A percentile compares a stretch with the other conserved stretches of the same genome.
phyloP scores from a whole-genome alignment of 1,284 basidiomycete genomes.

The Sphagnurus paluster region DNA sequence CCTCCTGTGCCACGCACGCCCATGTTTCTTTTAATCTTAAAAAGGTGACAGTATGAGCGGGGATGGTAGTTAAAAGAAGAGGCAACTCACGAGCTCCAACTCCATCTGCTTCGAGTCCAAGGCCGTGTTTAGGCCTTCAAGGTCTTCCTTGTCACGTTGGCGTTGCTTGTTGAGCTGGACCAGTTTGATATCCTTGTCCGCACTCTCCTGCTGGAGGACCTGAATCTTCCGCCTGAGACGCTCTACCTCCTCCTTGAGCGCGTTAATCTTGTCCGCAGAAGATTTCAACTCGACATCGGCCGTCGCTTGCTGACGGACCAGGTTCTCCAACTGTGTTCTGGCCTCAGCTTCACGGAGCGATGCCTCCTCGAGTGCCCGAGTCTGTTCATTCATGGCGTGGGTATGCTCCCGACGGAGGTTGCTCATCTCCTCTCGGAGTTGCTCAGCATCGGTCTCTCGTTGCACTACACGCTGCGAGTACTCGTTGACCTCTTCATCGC shows the following conservation, averaged over 20 bases:
- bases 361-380: constrained; percentile 49
- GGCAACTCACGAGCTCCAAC: constrained; percentile 75
- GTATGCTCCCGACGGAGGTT: constrained; percentile 55
- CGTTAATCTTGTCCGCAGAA: constrained; percentile 47
- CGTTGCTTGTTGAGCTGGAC: constrained; percentile 71
- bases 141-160: constrained; percentile 72
- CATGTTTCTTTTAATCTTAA: constrained; percentile 72
- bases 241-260: constrained; percentile 63
- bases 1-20: constrained; percentile 63
- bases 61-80: background rate
- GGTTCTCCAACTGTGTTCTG: constrained; percentile 45
- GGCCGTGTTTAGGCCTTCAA: constrained; percentile 80
- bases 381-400: constrained; percentile 50
- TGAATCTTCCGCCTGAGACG: constrained; percentile 65
- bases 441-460: constrained; percentile 54
- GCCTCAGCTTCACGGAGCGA: constrained; percentile 47
- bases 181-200: constrained; percentile 80
- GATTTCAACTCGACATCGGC: constrained; percentile 47
- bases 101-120: constrained; percentile 90
- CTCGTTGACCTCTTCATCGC: constrained; percentile 36
- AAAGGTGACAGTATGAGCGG: constrained; percentile 2
- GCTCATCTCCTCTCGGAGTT: constrained; percentile 53
- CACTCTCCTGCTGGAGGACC: constrained; percentile 75
- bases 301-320: constrained; percentile 53
- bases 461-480: constrained; percentile 32